Evolutionary conservation across 192 early-diverging fungal genomes (phyloP), one percentile per base, ranked within the genome.

Genomic region (Rhizophagus sp.): DNA sequence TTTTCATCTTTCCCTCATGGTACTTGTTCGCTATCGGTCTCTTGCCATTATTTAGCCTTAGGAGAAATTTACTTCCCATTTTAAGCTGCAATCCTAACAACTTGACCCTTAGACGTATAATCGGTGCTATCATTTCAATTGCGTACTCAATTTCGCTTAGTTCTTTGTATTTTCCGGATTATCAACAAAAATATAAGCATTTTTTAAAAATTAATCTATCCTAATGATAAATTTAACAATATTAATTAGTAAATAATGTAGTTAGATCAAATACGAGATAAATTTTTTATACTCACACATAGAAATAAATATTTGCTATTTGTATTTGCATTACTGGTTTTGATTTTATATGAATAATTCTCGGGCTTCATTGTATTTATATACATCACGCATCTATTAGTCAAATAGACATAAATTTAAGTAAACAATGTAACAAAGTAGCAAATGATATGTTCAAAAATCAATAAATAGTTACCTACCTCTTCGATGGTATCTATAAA

Each of bases 21-120:
- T 93, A 93, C 91, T 93, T 93, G 92, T 93, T 93, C 87, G 91
- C 90, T 93, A 93, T 93, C 90, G 90, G 92, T 92, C 91, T 93
- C 92, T 92, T 88, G 88, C 88, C 89, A 85, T 88, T 93, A 93
- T 93, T 93, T 92, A 93, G 91, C 90, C 83, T 92, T 93, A 85
- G 91, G 89, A 88, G 90, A 85, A 88, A 92, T 92, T 90, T 92
- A 91, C 89, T 91, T 88, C 91, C 92, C 90, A 86, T 83, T 93
- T 93, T 86, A 85, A 85, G 87, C 88, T 91, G 89, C 88, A 90
- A 87, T 91, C 90, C 88, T 88, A 91, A 91, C 90, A 91, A 89
- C 90, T 84, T 85, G 90, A 92, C 90, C 91, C 90, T 88, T 90
- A 82, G 85, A 90, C 82, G 85, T 30, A 30, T 30, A 30, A 30